Base-by-base conservation (phyloP, 2,329 filamentous ascomycete genomes). In the Purpureocillium lavendulum region DNA sequence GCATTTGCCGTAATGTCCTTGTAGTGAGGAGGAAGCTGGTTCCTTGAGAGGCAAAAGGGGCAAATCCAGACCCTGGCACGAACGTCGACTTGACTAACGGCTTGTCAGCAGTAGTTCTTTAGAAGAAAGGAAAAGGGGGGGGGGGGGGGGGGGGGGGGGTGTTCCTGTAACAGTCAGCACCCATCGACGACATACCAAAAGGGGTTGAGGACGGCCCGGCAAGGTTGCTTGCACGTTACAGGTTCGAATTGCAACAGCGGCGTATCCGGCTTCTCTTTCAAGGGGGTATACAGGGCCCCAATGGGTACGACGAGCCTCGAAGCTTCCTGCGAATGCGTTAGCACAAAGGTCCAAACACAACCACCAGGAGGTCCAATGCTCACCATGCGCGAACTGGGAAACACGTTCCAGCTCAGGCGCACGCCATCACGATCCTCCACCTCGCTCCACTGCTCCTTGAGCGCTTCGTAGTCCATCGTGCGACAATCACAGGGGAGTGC, bases 341-440 rank as follows among this genome's bases (percentile, higher is more conserved):
- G 36, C 21, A 35, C 17, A n/a, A n/a, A n/a, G n/a, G n/a, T n/a
- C n/a, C n/a, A n/a, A n/a, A n/a, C n/a, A n/a, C n/a, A n/a, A n/a
- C n/a, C n/a, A n/a, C n/a, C n/a, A n/a, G 21, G 21, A 26, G 21
- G 10, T 26, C 21, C 10, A 26, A 10, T 6, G 67, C 75, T 53
- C 54, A 87, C 89, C 88, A 98, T 96, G 61, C 92, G 87, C 57
- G 90, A 90, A 70, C 89, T 96, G 36, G 92, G 92, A 58, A 98
- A 94, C 45, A 94, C 94, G 62, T 98, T 98, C 92, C 92, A 98
- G 67, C 90, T 96, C 50, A 98, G 75, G 47, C 92, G 82, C 57
- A 97, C 80, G 45, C 92, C 92, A 79, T 98, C 92, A 52, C 87
- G 82, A 58, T 98, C 92, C 70, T 98, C 92, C 43, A 94, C 82